phyloP scores from a whole-genome alignment of 805 yeast genomes.

The Pichia nanzhaoensis region DNA sequence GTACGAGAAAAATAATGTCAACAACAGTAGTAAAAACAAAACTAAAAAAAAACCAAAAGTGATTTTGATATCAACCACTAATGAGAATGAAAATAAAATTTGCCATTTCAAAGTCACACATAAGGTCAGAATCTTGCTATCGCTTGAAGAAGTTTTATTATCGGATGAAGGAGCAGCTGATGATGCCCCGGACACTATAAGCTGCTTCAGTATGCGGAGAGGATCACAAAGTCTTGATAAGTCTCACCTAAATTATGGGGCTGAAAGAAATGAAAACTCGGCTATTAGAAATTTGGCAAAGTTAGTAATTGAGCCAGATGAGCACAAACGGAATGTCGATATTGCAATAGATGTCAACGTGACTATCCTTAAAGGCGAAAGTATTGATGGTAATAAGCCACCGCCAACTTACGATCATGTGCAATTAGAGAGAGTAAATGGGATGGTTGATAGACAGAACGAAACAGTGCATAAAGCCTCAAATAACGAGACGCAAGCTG shows the following conservation, averaged over 20 bases:
- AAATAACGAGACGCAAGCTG: too few relatives aligned
- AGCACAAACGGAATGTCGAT: constrained; percentile 18
- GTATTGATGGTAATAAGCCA: constrained; percentile 19
- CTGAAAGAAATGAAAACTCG: constrained; percentile 15
- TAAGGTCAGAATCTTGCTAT: constrained; percentile 12
- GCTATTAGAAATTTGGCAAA: constrained; percentile 20
- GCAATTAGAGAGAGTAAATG: neutral
- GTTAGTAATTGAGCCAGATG: constrained; percentile 14
- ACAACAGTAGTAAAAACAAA: neutral
- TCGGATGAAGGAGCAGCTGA: neutral
- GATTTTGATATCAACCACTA: constrained; percentile 20
- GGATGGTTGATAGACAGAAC: too few relatives aligned
- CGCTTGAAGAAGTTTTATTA: constrained; percentile 8
- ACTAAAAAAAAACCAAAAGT: neutral
- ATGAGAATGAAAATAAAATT: constrained; percentile 7
- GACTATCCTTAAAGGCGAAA: constrained; percentile 16
- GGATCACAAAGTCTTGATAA: constrained; percentile 12
- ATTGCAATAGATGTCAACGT: constrained; percentile 19
- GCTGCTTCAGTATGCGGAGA: constrained; percentile 10
- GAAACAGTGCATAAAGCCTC: too few relatives aligned
- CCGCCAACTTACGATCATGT: constrained; percentile 18
- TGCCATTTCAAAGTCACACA: constrained; percentile 22
- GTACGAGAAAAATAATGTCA: neutral
- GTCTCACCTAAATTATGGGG: constrained; percentile 1
- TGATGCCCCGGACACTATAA: constrained; percentile 10